Evolutionary conservation across 371 early-diverging fungal genomes (phyloP), one percentile per base, ranked within the genome.

Genomic region (Umbelopsis sp.): DNA sequence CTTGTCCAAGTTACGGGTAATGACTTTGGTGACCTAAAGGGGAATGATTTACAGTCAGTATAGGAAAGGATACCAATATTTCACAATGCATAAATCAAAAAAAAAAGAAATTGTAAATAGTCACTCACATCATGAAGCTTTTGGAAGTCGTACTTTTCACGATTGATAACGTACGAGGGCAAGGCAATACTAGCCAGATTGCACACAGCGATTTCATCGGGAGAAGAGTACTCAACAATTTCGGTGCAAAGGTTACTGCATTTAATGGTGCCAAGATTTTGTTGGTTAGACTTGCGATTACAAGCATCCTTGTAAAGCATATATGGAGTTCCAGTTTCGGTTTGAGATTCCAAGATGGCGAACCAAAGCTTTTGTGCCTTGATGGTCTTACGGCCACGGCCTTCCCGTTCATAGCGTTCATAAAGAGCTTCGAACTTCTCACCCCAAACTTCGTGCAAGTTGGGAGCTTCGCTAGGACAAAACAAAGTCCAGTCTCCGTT

Each of bases 191-290:
- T 96, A 11, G 99, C 99, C 73, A 99, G 77, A 80, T 99, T 99
- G 90, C 99, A 99, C 41, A 99, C 99, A 51, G 99, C 99, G 4
- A 97, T 94, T 77, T 99, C 99, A 75, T 98, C 97, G 50, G 94
- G 92, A 16, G 88, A 79, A 4, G 97, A 93, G 88, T 98, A 99
- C 78, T 99, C 95, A 52, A 99, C 91, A 74, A 99, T 98, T 75
- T 99, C 96, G 0, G 89, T 89, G 76, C 94, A 94, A 69, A 94
- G 74, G 70, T 94, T 94, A 64, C 89, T 88, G 74, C 92, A 91
- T 68, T 92, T 89, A 87, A 99, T 99, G 1, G 97, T 98, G 45
- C 99, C 99, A 44, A 99, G 82, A 85, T 99, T 93, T 76, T 93
- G 87, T 74, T 99, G 99, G 88, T 99, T 99, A 66, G 95, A 96